A percentile compares a stretch with the other conserved stretches of the same genome.
Evolutionary conservation across 106 monocot species (phyloP).

Genomic region (Phalaenopsis equestris): DNA sequence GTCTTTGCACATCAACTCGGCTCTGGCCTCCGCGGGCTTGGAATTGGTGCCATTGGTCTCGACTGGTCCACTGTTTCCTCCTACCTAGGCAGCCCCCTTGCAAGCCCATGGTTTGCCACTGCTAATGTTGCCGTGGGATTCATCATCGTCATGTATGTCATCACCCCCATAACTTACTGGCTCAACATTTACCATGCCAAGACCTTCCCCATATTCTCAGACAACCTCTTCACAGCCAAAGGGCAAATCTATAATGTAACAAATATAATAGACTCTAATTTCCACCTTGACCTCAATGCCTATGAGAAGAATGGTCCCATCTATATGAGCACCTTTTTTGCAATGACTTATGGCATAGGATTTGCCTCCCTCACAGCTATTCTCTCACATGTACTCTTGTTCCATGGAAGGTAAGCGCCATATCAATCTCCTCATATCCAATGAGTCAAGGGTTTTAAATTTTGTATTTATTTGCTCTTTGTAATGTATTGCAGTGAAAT

Average conservation of each 20-base stretch:
- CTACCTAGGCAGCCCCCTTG: conserved; percentile 84
- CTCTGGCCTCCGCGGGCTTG: conserved; percentile 66
- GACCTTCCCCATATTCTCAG: conserved; percentile 80
- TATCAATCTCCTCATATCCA: neutral
- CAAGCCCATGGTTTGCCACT: conserved; percentile 87
- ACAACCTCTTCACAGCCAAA: conserved; percentile 37
- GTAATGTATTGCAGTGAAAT: conserved; percentile 41
- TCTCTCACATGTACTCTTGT: conserved; percentile 61
- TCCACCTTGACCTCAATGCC: conserved; percentile 57
- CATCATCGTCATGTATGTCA: conserved; percentile 58
- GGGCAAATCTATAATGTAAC: conserved; percentile 70
- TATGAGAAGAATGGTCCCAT: conserved; percentile 63
- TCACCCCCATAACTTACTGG: conserved; percentile 74
- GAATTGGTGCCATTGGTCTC: conserved; percentile 64
- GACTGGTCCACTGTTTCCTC: conserved; percentile 82
- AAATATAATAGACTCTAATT: conserved; percentile 44
- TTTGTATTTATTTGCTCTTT: neutral
- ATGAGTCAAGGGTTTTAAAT: neutral
- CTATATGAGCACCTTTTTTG: conserved; percentile 77
- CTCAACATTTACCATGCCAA: conserved; percentile 58
- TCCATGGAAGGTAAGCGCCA: conserved; percentile 65
- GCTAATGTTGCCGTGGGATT: conserved; percentile 72
- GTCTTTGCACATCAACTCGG: conserved; percentile 83
- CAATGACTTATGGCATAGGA: conserved; percentile 64
- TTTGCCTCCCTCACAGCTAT: conserved; percentile 83